These are phyloP conservation scores for Triticum urartu DNA, from an alignment of 176 grass and related monocot species.

Conservation along the genomic window DNA sequence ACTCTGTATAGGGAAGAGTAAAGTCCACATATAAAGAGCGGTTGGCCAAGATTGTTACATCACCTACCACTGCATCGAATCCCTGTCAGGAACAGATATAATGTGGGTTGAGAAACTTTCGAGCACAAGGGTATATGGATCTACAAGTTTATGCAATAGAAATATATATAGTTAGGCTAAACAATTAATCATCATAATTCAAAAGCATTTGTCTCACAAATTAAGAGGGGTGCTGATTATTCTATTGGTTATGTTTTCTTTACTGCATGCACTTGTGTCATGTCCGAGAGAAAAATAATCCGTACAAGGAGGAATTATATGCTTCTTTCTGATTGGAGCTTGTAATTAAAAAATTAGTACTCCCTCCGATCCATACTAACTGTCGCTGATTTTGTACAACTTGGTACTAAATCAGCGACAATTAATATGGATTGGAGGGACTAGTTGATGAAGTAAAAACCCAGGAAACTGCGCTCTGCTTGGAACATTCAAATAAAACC, in stretches of 20 bases:
- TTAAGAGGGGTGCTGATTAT: not conserved
- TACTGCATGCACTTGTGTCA: not conserved
- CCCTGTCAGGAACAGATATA: constrained; percentile 39
- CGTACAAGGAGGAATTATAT: not conserved
- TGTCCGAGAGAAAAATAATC: not conserved
- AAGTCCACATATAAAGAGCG: constrained; percentile 80
- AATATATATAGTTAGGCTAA: not conserved
- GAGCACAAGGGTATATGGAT: not conserved
- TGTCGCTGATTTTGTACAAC: too few relatives aligned
- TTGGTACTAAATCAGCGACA: too few relatives aligned
- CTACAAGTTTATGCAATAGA: constrained; percentile 2
- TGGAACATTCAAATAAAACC: not conserved
- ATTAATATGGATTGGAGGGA: too few relatives aligned
- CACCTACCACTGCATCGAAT: constrained; percentile 69
- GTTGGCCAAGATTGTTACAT: constrained; percentile 71
- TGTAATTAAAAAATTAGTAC: not conserved
- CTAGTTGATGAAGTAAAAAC: not conserved
- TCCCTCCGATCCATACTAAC: too few relatives aligned
- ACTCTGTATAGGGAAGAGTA: constrained; percentile 77
- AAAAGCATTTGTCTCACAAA: not conserved
- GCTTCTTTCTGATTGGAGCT: not conserved
- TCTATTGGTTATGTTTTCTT: not conserved
- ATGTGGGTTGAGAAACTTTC: not conserved
- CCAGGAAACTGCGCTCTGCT: not conserved
- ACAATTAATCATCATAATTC: not conserved